Evolutionary conservation across 345 rosid species (phyloP), one percentile per base, ranked within the genome.

Genomic region (Corchorus capsularis): DNA sequence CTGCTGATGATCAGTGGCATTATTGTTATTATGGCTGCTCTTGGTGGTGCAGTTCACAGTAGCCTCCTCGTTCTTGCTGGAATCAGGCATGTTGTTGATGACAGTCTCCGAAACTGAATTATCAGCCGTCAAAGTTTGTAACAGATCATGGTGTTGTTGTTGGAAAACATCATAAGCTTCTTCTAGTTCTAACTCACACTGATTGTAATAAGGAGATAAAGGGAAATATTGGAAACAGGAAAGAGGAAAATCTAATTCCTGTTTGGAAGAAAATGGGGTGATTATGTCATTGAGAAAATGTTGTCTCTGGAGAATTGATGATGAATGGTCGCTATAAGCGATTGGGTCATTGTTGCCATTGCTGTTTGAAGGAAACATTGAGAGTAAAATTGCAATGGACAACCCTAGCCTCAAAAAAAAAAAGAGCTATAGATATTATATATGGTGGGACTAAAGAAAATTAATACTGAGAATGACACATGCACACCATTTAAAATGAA

Each of bases 151-250:
- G 72, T 34, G 50, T 57, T 83, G 79, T 2, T 75, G 83, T 46
- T 76, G 78, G 66, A 89, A 78, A 64, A 77, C 16, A 73, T 59
- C 64, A 47, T 75, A 63, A 12, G 73, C 74, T 55, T 82, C 76
- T 2, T 83, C 84, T 6, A 79, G 73, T 16, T 66, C 82, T 10
- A 72, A 63, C 20, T 88, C 86, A 77, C 72, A 85, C 17, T 80
- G 79, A 50, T 77, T 50, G 59, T 79, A 85, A 17, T 35, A 69
- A 4, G 92, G 88, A 77, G 94, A 39, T 3, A 6, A 87, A 46
- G 94, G 88, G 52, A 85, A 56, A 66, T 69, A n/a, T n/a, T n/a
- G 82, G 54, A 85, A 81, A 75, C 83, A 66, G 66, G 85, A 79
- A 54, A 72, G 72, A 79, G 81, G 81, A 47, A 70, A 76, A 54